These are phyloP conservation scores for Thecaphora frezii DNA, from an alignment of 1,284 basidiomycete species.

Conservation along the genomic window DNA sequence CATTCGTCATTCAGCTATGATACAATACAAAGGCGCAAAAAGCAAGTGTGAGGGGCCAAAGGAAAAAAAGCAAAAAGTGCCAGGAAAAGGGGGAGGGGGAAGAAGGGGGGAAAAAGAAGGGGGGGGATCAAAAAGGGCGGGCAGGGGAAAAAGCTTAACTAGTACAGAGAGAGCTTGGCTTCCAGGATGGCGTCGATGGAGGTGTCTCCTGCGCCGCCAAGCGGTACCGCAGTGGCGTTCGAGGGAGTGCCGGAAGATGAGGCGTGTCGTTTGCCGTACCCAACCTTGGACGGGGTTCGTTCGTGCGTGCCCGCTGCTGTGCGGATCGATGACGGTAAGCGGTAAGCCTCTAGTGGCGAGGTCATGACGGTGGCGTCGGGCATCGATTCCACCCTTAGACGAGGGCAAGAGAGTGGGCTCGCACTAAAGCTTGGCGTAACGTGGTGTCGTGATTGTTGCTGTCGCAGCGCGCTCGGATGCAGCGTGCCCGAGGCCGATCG, in stretches of 20 bases:
- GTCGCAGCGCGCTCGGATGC: not conserved
- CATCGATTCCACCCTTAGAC: not conserved
- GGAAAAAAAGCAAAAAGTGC: too few relatives aligned
- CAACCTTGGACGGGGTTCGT: too few relatives aligned
- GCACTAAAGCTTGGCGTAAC: not conserved
- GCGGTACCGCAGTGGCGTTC: too few relatives aligned
- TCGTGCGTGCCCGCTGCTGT: too few relatives aligned
- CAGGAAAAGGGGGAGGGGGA: too few relatives aligned
- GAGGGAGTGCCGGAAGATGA: too few relatives aligned
- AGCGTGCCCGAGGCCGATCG: constrained; percentile 16
- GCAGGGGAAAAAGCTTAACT: not conserved
- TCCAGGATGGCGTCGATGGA: not conserved
- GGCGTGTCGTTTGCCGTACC: too few relatives aligned
- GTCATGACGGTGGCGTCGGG: not conserved
- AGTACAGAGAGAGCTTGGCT: not conserved
- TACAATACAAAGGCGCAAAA: too few relatives aligned
- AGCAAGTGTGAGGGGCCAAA: too few relatives aligned
- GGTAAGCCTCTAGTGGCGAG: not conserved
- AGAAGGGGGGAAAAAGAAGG: too few relatives aligned
- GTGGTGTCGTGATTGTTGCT: not conserved
- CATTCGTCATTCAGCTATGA: too few relatives aligned
- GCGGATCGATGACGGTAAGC: not conserved
- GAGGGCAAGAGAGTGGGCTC: not conserved
- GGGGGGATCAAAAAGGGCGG: too few relatives aligned
- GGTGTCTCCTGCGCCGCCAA: not conserved